These are phyloP conservation scores for Trichoderma atrobrunneum DNA, from an alignment of 2,329 filamentous ascomycete genomes.

Conservation along the genomic window DNA sequence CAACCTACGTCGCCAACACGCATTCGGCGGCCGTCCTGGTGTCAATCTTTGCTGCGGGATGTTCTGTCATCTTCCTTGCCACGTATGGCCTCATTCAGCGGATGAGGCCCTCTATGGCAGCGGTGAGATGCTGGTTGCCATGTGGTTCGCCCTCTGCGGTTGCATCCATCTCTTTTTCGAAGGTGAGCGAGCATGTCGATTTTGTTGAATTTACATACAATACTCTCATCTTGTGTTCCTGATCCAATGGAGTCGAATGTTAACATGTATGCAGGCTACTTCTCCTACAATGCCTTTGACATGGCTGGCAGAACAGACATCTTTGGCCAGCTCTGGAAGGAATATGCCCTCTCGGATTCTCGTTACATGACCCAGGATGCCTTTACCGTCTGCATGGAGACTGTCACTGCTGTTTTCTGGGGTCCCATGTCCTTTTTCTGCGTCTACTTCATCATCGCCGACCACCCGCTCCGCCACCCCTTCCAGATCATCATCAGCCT, in stretches of 20 bases:
- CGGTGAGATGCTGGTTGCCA: slow-evolving; percentile 56
- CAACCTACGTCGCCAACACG: slow-evolving; percentile 65
- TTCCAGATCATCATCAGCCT: slow-evolving; percentile 47
- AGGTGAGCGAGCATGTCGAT: slow-evolving; percentile 25
- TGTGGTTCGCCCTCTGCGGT: slow-evolving; percentile 76
- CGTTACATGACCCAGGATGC: slow-evolving; percentile 52
- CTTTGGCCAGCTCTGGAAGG: slow-evolving; percentile 57
- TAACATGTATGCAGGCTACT: slow-evolving; percentile 42
- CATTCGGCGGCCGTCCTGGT: slow-evolving; percentile 58
- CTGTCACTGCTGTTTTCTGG: slow-evolving; percentile 51
- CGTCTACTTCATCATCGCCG: slow-evolving; percentile 43
- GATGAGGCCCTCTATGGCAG: slow-evolving; percentile 50
- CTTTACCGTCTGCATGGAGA: slow-evolving; percentile 57
- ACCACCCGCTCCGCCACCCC: slow-evolving; percentile 47
- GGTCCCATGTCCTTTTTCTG: slow-evolving; percentile 51
- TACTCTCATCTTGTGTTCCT: neutral
- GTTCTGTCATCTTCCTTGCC: slow-evolving; percentile 53
- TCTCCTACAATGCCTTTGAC: slow-evolving; percentile 41
- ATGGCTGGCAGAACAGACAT: slow-evolving; percentile 42
- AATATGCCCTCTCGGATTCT: slow-evolving; percentile 56
- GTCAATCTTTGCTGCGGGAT: slow-evolving; percentile 55
- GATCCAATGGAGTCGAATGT: neutral
- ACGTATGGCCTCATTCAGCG: slow-evolving; percentile 54
- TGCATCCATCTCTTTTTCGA: slow-evolving; percentile 46
- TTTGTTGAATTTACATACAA: neutral